Conservation (phyloP, 306 rosid genomes). For the Corylus heterophylla region DNA sequence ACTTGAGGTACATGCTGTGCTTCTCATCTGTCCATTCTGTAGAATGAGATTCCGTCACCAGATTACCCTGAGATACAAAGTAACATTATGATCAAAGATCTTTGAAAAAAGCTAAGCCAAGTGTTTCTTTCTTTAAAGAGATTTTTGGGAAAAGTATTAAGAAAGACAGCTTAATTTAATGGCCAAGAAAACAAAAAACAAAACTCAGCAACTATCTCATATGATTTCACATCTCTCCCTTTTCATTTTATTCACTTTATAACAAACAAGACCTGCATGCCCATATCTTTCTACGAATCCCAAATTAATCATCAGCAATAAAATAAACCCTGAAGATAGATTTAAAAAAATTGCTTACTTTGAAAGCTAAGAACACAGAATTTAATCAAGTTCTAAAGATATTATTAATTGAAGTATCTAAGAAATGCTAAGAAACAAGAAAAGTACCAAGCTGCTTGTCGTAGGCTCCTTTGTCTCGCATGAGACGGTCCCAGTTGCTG, state of each 20-base stretch:
- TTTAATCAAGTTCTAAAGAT: background rate
- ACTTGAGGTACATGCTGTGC: conserved; percentile 74
- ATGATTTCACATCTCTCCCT: background rate
- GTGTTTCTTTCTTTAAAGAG: background rate
- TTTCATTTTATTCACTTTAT: background rate
- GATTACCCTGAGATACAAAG: conserved; percentile 39
- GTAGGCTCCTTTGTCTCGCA: conserved; percentile 21
- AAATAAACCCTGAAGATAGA: too few species aligned
- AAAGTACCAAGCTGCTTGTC: conserved; percentile 23
- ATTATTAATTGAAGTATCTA: background rate
- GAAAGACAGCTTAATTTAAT: background rate
- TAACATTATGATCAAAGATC: conserved; percentile 9
- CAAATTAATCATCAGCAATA: background rate
- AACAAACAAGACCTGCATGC: too few species aligned
- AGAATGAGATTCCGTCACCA: conserved; percentile 34
- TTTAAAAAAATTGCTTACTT: too few species aligned
- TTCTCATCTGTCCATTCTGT: conserved; percentile 78
- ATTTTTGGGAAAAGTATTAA: background rate
- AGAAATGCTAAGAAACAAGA: background rate
- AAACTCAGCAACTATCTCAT: background rate
- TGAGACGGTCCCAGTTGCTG: conserved; percentile 2
- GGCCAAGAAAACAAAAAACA: background rate
- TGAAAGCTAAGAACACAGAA: background rate
- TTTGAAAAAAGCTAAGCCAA: background rate
- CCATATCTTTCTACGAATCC: background rate